phyloP scores from a whole-genome alignment of 139 green algal genomes.

The Marvania coccoides region DNA sequence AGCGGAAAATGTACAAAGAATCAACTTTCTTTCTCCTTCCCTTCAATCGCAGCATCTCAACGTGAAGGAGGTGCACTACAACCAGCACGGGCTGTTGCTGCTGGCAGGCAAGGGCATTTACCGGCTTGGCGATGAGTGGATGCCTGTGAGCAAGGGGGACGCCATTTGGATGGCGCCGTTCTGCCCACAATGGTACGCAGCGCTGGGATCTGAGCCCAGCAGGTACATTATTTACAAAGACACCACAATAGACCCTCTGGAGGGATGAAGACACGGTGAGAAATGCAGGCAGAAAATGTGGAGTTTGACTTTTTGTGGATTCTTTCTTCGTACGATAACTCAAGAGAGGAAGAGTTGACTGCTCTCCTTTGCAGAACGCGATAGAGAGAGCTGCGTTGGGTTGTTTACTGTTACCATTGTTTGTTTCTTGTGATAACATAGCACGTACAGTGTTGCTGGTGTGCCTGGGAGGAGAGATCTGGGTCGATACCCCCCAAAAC shows the following conservation, averaged over 20 bases:
- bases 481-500: no score
- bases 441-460: no score
- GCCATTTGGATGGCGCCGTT: conserved; percentile 84
- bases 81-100: conserved; percentile 93
- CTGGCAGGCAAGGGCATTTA: conserved; percentile 92
- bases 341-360: no score
- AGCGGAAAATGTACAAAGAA: no score
- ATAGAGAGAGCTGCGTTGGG: not conserved
- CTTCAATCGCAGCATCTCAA: conserved; percentile 77
- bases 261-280: not conserved
- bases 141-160: conserved; percentile 64
- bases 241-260: conserved; percentile 62
- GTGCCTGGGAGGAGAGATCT: no score
- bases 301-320: conserved; percentile 1
- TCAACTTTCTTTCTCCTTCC: no score
- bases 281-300: not conserved
- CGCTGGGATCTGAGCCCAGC: conserved; percentile 55
- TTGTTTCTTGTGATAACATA: no score
- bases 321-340: not conserved
- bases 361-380: not conserved
- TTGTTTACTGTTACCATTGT: not conserved
- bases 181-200: conserved; percentile 85
- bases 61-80: conserved; percentile 96
- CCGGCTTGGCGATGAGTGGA: conserved; percentile 74
- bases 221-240: conserved; percentile 89